phyloP scores from a whole-genome alignment of 139 green algal species.

The Pseudopediastrum boryanum region DNA sequence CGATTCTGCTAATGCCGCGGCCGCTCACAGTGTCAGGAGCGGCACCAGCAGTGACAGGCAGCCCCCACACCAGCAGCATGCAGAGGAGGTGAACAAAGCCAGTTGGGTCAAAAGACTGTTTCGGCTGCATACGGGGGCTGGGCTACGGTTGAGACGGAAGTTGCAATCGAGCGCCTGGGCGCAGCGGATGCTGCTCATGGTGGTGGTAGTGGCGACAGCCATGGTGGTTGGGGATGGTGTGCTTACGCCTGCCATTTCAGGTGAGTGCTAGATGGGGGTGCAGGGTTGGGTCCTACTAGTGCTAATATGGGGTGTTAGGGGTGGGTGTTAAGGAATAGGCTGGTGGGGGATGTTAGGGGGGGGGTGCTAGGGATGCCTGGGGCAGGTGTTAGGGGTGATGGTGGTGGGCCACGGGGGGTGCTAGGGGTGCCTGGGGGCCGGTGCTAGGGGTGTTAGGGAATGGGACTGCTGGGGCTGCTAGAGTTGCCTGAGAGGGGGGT shows the following conservation, averaged over 20 bases:
- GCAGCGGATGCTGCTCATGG: slow-evolving; percentile 29
- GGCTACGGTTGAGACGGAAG: background rate
- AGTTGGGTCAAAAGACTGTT: no score
- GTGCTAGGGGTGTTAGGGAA: no score
- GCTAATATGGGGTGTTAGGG: no score
- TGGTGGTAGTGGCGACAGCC: slow-evolving; percentile 30
- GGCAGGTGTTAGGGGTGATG: background rate
- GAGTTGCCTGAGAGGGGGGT: no score
- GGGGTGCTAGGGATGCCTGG: background rate
- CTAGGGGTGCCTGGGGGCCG: no score
- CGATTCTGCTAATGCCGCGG: background rate
- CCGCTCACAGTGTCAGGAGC: background rate
- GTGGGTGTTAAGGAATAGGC: background rate
- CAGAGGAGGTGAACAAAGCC: background rate
- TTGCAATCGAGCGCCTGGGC: background rate
- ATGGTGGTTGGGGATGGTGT: slow-evolving; percentile 58
- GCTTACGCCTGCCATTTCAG: slow-evolving; percentile 55
- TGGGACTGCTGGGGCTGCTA: no score
- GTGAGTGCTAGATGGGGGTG: no score
- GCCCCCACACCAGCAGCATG: background rate
- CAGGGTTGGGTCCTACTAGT: no score
- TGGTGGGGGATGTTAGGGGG: background rate
- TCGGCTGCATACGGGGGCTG: background rate
- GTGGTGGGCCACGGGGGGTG: no score
- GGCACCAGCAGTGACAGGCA: background rate